These are phyloP conservation scores for Oryza glaberrima DNA, from an alignment of 176 grass and related monocot genomes.

Conservation along the genomic window DNA sequence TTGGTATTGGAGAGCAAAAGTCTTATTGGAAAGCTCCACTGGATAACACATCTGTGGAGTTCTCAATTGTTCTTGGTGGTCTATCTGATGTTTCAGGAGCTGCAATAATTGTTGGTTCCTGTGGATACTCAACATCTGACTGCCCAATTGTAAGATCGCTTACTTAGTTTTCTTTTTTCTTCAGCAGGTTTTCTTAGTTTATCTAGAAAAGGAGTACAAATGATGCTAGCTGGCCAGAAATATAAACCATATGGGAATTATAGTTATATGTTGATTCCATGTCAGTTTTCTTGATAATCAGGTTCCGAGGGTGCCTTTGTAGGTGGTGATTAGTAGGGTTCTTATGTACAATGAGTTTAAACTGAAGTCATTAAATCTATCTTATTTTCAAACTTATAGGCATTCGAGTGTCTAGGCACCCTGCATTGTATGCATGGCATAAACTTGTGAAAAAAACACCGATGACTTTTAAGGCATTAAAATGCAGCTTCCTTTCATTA, in stretches of 20 bases:
- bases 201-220: constrained; percentile 1
- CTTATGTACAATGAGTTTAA: constrained; percentile 4
- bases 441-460: not conserved
- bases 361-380: not conserved
- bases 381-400: not conserved
- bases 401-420: not conserved
- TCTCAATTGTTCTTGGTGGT: constrained; percentile 88
- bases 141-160: constrained; percentile 82
- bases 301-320: too few species aligned
- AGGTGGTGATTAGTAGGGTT: not conserved
- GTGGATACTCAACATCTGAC: constrained; percentile 81
- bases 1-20: constrained; percentile 66
- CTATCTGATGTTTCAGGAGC: constrained; percentile 93
- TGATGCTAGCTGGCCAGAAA: constrained; percentile 1
- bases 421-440: not conserved
- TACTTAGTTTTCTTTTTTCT: constrained; percentile 28
- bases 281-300: constrained; percentile 25
- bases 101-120: constrained; percentile 85
- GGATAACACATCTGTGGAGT: constrained; percentile 66
- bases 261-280: constrained; percentile 12
- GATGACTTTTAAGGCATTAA: not conserved
- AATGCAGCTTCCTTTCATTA: not conserved
- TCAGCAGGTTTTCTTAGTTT: constrained; percentile 29
- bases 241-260: not conserved
- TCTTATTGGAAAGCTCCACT: constrained; percentile 91